These are phyloP conservation scores for Penstemon newberryi DNA, from an alignment of 257 asterid genomes.

Conservation along the genomic window DNA sequence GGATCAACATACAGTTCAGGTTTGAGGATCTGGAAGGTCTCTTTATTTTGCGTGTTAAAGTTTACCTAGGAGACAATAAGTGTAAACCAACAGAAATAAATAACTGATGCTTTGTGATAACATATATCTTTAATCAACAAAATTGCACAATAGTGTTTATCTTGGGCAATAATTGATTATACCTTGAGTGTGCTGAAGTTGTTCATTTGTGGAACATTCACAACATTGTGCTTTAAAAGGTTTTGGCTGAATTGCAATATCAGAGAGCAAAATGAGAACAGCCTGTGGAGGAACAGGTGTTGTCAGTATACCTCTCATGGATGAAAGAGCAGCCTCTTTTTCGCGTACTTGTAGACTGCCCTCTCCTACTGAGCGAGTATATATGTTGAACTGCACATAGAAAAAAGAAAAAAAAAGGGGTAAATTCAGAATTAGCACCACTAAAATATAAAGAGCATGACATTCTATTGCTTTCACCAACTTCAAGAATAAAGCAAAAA, in stretches of 20 bases:
- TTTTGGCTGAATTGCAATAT: conserved; percentile 75
- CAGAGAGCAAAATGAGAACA: conserved; percentile 49
- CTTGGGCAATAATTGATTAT: conserved; percentile 8
- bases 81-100: neutral
- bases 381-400: conserved; percentile 61
- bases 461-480: neutral
- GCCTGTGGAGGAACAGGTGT: conserved; percentile 34
- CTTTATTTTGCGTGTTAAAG: conserved; percentile 93
- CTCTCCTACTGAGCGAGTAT: conserved; percentile 43
- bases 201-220: conserved; percentile 71
- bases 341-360: conserved; percentile 47
- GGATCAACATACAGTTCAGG: conserved; percentile 96
- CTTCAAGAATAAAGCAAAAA: conserved; percentile 1
- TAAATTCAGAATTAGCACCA: too few relatives aligned
- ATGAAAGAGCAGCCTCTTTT: conserved; percentile 40
- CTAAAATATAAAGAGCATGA: neutral
- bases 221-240: conserved; percentile 81
- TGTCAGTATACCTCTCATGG: neutral
- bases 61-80: conserved; percentile 57
- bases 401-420: neutral
- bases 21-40: conserved; percentile 91
- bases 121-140: neutral
- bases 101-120: neutral
- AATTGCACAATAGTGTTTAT: neutral
- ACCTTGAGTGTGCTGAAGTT: conserved; percentile 93